Evolutionary conservation across 73 alveolate genomes (phyloP).

Genomic region (Tetrahymena thermophila): DNA sequence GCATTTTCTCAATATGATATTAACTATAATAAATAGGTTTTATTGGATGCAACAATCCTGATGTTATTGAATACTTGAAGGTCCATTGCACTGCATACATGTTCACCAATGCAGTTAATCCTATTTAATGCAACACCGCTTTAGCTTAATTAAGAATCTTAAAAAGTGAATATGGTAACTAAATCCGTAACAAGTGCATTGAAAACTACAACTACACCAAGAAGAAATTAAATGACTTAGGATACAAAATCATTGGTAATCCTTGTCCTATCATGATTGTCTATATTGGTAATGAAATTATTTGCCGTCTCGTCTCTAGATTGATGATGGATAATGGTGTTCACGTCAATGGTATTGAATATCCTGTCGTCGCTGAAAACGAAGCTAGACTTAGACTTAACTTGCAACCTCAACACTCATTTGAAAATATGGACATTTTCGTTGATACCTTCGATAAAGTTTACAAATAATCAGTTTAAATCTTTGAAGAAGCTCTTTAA

Average conservation of each 20-base stretch:
- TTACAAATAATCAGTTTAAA: not conserved
- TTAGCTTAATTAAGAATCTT: slow-evolving; percentile 41
- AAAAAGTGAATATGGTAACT: slow-evolving; percentile 16
- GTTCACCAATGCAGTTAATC: slow-evolving; percentile 43
- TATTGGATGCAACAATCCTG: slow-evolving; percentile 15
- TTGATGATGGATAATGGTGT: slow-evolving; percentile 41
- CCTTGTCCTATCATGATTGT: slow-evolving; percentile 42
- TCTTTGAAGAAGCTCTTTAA: slow-evolving; percentile 15
- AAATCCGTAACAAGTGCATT: slow-evolving; percentile 13
- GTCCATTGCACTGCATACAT: slow-evolving; percentile 28
- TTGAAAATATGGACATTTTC: slow-evolving; percentile 31
- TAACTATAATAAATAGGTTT: not conserved
- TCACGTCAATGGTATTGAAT: slow-evolving; percentile 43
- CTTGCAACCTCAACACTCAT: slow-evolving; percentile 37
- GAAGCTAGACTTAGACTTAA: slow-evolving; percentile 44
- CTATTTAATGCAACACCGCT: slow-evolving; percentile 37
- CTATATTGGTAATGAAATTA: slow-evolving; percentile 26
- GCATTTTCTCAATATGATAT: not conserved
- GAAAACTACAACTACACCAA: slow-evolving; percentile 38
- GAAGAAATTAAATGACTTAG: slow-evolving; percentile 12
- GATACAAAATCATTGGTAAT: slow-evolving; percentile 21
- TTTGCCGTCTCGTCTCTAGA: slow-evolving; percentile 41
- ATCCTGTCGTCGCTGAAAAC: slow-evolving; percentile 24
- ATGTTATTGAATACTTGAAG: slow-evolving; percentile 40
- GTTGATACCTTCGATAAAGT: slow-evolving; percentile 22